Evolutionary conservation across 306 rosid genomes (phyloP).

Genomic region (Oemleria cerasiformis): DNA sequence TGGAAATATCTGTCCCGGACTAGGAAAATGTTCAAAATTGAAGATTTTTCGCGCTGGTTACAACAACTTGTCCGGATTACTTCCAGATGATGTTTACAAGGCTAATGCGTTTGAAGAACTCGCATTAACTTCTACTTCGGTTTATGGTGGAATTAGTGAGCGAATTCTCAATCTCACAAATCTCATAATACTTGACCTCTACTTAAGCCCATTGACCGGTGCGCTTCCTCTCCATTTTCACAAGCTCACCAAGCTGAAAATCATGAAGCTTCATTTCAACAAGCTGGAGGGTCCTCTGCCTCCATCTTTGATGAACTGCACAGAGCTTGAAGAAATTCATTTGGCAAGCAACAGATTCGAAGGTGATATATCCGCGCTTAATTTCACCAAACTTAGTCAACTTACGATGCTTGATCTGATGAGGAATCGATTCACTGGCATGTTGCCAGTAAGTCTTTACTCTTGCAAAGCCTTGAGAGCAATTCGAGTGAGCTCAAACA

Average conservation of each 20-base stretch:
- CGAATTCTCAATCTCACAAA: background rate
- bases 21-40: background rate
- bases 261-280: background rate
- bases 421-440: background rate
- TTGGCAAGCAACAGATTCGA: background rate
- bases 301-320: conserved; percentile 13
- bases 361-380: background rate
- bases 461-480: background rate
- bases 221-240: background rate
- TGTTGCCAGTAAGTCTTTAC: background rate
- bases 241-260: background rate
- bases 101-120: background rate
- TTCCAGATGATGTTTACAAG: conserved; percentile 1
- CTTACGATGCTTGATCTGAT: background rate
- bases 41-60: background rate
- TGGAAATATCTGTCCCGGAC: background rate
- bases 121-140: background rate
- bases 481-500: background rate
- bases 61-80: background rate
- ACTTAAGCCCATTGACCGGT: background rate
- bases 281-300: background rate
- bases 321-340: background rate
- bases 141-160: background rate
- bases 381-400: background rate
- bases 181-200: background rate